Conservation (phyloP, 257 asterid species). For the Nicotiana knightiana region DNA sequence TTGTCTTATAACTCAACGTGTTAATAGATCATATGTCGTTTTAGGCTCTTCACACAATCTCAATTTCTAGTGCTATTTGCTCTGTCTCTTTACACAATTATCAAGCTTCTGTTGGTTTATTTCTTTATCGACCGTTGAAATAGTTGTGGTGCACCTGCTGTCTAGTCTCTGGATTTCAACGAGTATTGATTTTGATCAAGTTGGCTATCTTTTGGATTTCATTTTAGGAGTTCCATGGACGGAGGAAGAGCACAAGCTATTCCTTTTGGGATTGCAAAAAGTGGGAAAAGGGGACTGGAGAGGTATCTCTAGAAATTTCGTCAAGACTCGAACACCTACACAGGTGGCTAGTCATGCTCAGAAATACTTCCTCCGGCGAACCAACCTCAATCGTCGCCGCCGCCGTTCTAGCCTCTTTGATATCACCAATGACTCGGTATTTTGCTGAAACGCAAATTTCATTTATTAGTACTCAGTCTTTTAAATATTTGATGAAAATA, state of each 20-base stretch:
- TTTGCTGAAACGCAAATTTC: not conserved
- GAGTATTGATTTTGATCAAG: not conserved
- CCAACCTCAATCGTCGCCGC: constrained; percentile 67
- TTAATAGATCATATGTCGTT: constrained; percentile 5
- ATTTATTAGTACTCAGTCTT: not conserved
- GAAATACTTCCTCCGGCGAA: constrained; percentile 75
- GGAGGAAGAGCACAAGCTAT: constrained; percentile 80
- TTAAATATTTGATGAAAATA: not conserved
- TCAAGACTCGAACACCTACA: constrained; percentile 85
- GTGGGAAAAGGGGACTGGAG: constrained; percentile 91
- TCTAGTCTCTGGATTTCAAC: not conserved
- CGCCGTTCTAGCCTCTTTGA: constrained; percentile 93
- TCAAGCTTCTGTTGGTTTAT: not conserved
- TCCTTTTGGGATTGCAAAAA: constrained; percentile 73
- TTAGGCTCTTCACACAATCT: not conserved
- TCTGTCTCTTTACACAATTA: not conserved
- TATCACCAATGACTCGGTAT: constrained; percentile 77
- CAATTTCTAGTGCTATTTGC: not conserved
- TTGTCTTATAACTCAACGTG: not conserved
- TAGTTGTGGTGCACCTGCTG: not conserved
- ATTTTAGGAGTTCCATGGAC: constrained; percentile 81
- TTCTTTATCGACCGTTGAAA: not conserved
- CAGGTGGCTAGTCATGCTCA: constrained; percentile 98
- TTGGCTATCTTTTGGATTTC: not conserved
- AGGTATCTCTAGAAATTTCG: constrained; percentile 80